Evolutionary conservation across 2,329 filamentous ascomycete species (phyloP).

Genomic region (Phyllosticta ampelicida): DNA sequence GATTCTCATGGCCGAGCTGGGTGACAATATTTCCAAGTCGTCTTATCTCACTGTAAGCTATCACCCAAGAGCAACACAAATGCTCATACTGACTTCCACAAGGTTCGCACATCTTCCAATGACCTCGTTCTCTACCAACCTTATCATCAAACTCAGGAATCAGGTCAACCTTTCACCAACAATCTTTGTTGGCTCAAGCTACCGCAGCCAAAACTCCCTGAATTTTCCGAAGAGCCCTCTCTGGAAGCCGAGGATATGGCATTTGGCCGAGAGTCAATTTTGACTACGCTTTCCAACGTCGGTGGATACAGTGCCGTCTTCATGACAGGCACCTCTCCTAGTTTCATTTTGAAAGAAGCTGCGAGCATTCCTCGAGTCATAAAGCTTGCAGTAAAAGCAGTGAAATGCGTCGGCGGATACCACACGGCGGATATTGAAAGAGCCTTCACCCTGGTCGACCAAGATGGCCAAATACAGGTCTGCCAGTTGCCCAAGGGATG

Average conservation of each 20-base stretch:
- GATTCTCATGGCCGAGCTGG: conserved; percentile 73
- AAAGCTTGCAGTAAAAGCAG: conserved; percentile 56
- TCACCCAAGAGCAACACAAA: not conserved
- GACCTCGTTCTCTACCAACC: conserved; percentile 85
- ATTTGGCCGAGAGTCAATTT: conserved; percentile 34
- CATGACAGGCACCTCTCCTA: conserved; percentile 66
- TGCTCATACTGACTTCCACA: not conserved
- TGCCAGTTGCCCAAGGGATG: conserved; percentile 58
- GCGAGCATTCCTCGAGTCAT: conserved; percentile 67
- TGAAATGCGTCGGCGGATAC: conserved; percentile 64
- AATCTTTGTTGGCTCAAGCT: conserved; percentile 68
- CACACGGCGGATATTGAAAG: conserved; percentile 66
- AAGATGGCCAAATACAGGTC: conserved; percentile 57
- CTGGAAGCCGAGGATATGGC: conserved; percentile 41
- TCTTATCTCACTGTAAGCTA: conserved; percentile 70
- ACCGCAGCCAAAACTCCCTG: conserved; percentile 56
- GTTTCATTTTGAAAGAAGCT: conserved; percentile 72
- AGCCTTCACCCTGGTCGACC: conserved; percentile 76
- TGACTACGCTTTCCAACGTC: conserved; percentile 53
- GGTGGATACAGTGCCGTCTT: conserved; percentile 73
- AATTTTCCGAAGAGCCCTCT: conserved; percentile 39
- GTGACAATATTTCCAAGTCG: conserved; percentile 56
- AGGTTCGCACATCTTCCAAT: conserved; percentile 69
- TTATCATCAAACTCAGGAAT: conserved; percentile 36
- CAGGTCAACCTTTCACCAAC: conserved; percentile 38